These are phyloP conservation scores for Lachnellula subtilissima DNA, from an alignment of 2,329 filamentous ascomycete species.

Conservation along the genomic window DNA sequence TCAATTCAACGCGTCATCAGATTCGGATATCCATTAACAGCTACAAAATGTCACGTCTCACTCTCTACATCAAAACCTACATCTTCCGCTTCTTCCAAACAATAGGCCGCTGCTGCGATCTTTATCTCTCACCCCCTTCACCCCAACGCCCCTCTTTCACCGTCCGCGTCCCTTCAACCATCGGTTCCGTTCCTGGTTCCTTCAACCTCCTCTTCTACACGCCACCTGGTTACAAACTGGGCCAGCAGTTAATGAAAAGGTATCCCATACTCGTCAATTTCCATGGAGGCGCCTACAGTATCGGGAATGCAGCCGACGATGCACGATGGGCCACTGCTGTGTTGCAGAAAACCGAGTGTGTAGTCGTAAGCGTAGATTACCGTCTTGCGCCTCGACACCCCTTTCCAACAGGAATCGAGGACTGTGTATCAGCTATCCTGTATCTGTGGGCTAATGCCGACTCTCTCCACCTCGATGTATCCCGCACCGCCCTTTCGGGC, in stretches of 20 bases:
- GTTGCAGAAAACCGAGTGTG: constrained; percentile 40
- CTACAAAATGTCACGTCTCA: constrained; percentile 12
- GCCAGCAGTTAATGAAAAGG: neutral
- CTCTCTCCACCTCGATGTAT: constrained; percentile 15
- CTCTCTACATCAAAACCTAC: constrained; percentile 7
- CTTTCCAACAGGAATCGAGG: constrained; percentile 59
- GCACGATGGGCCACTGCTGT: constrained; percentile 52
- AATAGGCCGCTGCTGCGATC: constrained; percentile 16
- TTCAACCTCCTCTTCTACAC: constrained; percentile 20
- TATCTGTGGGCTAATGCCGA: constrained; percentile 19
- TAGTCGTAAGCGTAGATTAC: constrained; percentile 60
- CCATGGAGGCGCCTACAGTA: constrained; percentile 59
- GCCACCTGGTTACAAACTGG: neutral
- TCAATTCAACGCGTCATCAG: neutral
- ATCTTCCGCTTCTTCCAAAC: constrained; percentile 17
- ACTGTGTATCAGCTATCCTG: constrained; percentile 44
- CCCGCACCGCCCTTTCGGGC: constrained; percentile 39
- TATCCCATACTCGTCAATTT: constrained; percentile 54
- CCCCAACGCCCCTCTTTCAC: constrained; percentile 13
- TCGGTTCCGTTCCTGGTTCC: constrained; percentile 11
- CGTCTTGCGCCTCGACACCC: constrained; percentile 57
- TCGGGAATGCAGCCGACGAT: constrained; percentile 56
- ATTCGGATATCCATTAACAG: neutral
- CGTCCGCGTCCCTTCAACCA: constrained; percentile 6
- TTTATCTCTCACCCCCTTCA: constrained; percentile 15